Evolutionary conservation across 257 asterid species (phyloP).

Genomic region (Linaria vulgaris): DNA sequence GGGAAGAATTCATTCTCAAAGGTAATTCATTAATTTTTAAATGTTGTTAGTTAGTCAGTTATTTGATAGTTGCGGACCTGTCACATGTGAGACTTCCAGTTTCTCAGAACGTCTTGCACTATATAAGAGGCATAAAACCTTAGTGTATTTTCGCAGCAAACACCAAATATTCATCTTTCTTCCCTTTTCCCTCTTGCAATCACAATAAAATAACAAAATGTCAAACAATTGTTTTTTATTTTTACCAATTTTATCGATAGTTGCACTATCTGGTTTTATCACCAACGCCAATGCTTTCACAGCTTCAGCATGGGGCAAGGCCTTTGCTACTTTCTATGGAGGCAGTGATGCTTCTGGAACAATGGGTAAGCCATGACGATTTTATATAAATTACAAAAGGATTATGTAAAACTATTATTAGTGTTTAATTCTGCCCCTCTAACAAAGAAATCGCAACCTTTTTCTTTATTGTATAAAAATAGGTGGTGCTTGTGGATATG

Average conservation of each 20-base stretch:
- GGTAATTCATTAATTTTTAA: conserved; percentile 19
- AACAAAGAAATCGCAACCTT: too few relatives aligned
- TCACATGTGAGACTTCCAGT: conserved; percentile 32
- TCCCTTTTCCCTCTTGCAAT: background rate
- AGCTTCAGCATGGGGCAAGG: conserved; percentile 48
- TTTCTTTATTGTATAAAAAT: too few relatives aligned
- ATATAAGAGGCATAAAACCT: conserved; percentile 26
- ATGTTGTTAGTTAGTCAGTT: background rate
- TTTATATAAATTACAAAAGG: background rate
- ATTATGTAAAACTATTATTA: too few relatives aligned
- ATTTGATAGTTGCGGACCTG: conserved; percentile 11
- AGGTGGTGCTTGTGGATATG: conserved; percentile 76
- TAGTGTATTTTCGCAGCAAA: background rate
- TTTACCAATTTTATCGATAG: conserved; percentile 8
- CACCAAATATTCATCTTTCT: background rate
- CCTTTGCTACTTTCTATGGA: conserved; percentile 63
- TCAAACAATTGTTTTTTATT: conserved; percentile 13
- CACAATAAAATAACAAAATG: conserved; percentile 22
- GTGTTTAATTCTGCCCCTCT: too few relatives aligned
- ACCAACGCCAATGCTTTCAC: conserved; percentile 31
- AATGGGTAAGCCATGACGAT: conserved; percentile 46
- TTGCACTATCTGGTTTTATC: conserved; percentile 28
- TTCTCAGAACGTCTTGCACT: conserved; percentile 6
- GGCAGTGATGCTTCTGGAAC: conserved; percentile 62
- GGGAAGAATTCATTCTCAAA: conserved; percentile 41